A percentile compares a stretch with the other conserved stretches of the same genome.
Conservation (phyloP, 2,329 filamentous ascomycete species). For the Pestalotiopsis sp. region DNA sequence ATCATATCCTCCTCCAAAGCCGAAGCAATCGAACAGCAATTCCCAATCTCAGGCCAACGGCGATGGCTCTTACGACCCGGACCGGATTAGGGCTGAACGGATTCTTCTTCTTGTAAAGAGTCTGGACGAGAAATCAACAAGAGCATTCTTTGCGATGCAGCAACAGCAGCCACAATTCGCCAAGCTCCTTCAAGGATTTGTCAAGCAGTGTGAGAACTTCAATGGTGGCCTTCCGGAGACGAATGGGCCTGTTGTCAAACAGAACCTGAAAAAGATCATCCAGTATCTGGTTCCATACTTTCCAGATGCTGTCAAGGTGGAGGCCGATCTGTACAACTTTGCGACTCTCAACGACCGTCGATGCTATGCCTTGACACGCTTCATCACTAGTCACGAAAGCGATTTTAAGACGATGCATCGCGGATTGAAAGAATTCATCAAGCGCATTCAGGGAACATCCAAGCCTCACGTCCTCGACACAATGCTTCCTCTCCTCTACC, state of each 20-base stretch:
- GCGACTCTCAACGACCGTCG: slow-evolving; percentile 89
- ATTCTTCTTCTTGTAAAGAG: slow-evolving; percentile 81
- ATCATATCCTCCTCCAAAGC: slow-evolving; percentile 74
- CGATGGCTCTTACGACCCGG: slow-evolving; percentile 60
- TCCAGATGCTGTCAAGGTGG: slow-evolving; percentile 73
- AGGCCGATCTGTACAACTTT: slow-evolving; percentile 83
- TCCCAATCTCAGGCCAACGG: slow-evolving; percentile 52
- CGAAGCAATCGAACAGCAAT: slow-evolving; percentile 58
- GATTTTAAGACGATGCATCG: slow-evolving; percentile 92
- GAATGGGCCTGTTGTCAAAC: slow-evolving; percentile 70
- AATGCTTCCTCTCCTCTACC: slow-evolving; percentile 79
- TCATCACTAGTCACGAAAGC: slow-evolving; percentile 80
- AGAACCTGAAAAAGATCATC: slow-evolving; percentile 72
- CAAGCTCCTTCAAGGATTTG: slow-evolving; percentile 72
- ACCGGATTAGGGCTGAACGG: slow-evolving; percentile 80
- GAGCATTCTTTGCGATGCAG: slow-evolving; percentile 87
- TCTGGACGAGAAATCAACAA: slow-evolving; percentile 76
- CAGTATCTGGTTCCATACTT: slow-evolving; percentile 74
- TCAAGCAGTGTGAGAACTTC: slow-evolving; percentile 84
- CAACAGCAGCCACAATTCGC: slow-evolving; percentile 75
- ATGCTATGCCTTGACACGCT: slow-evolving; percentile 86
- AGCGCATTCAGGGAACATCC: slow-evolving; percentile 72
- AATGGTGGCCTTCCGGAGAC: slow-evolving; percentile 83
- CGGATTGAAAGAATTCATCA: slow-evolving; percentile 86
- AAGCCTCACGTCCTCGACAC: slow-evolving; percentile 74